Base-by-base conservation (phyloP, 2,329 filamentous ascomycete species). In the Colletotrichum sp. region DNA sequence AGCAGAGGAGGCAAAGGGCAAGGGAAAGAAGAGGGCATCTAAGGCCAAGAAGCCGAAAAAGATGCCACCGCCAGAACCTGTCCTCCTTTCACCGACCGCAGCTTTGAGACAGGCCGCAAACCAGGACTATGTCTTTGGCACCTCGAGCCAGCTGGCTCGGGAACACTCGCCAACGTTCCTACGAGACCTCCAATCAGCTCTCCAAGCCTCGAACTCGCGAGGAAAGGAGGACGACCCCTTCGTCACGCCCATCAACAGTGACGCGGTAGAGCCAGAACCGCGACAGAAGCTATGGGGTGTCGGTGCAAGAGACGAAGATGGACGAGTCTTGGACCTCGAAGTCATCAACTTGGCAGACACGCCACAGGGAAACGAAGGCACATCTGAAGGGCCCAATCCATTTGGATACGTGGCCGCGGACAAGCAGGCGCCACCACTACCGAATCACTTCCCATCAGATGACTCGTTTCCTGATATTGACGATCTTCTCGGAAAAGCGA, bases 41-140 rank as follows among this genome's bases (percentile, higher is more conserved):
- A 89, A 87, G 75, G 78, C 60, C 13, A 86, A 85, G 82, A 89
- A 86, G 79, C 79, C 82, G 66, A 84, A 83, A 67, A 77, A 80
- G 39, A 81, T 79, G 44, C 76, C 78, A 60, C 81, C 81, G 2
- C 85, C 87, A n/a, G 87, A 88, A 24, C 86, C 88, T 57, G 83
- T 90, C 21, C 82, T 98, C 3, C 86, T 95, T 13, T 95, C 94
- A 1, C 95, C 95, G 0, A 87, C 86, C 64, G 90, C 93, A 28
- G 95, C 95, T 2, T 84, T 93, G 59, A 90, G 90, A 69, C 90
- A 94, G 78, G 90, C 94, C 16, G 88, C 90, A 5, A 87, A 90
- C 2, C 95, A 97, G 82, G 92, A 96, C 76, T 95, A 96, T 81
- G 85, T 98, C 0, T 98, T 98, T 84, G 95, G 95, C 2, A 97